These are phyloP conservation scores for Botrytis deweyae DNA, from an alignment of 2,329 filamentous ascomycete genomes.

Conservation along the genomic window DNA sequence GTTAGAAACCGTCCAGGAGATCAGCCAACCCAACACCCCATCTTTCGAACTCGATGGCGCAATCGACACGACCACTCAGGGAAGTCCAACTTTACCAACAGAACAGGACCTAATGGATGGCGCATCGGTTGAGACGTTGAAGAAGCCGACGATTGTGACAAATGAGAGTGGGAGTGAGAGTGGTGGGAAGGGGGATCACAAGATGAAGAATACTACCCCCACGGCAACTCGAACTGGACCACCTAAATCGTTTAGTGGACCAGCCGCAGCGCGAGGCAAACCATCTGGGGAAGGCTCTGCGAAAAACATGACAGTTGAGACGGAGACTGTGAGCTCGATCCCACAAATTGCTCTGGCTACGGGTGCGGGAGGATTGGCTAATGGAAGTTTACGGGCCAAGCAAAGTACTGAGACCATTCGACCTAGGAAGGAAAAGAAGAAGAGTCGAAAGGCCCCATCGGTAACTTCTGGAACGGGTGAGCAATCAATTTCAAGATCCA, in stretches of 20 bases:
- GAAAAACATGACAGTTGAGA: slow-evolving; percentile 95
- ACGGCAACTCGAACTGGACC: slow-evolving; percentile 52
- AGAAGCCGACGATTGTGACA: slow-evolving; percentile 47
- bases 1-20: slow-evolving; percentile 89
- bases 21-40: slow-evolving; percentile 74
- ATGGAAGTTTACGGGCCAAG: slow-evolving; percentile 77
- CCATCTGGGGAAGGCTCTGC: slow-evolving; percentile 67
- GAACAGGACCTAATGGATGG: slow-evolving; percentile 41
- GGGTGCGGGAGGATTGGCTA: slow-evolving; percentile 60
- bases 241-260: slow-evolving; percentile 62
- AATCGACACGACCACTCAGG: slow-evolving; percentile 48
- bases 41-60: slow-evolving; percentile 49
- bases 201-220: slow-evolving; percentile 40
- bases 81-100: slow-evolving; percentile 48
- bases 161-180: slow-evolving; percentile 67
- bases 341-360: slow-evolving; percentile 75
- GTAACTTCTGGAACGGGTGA: slow-evolving; percentile 73
- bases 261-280: slow-evolving; percentile 65
- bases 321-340: slow-evolving; percentile 89
- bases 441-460: slow-evolving; percentile 69
- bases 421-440: slow-evolving; percentile 88
- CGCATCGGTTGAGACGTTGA: slow-evolving; percentile 42
- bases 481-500: slow-evolving; percentile 43
- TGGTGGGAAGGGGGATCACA: slow-evolving; percentile 53
- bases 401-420: slow-evolving; percentile 94